phyloP scores from a whole-genome alignment of 2,329 filamentous ascomycete species.

The Colletotrichum karsti region DNA sequence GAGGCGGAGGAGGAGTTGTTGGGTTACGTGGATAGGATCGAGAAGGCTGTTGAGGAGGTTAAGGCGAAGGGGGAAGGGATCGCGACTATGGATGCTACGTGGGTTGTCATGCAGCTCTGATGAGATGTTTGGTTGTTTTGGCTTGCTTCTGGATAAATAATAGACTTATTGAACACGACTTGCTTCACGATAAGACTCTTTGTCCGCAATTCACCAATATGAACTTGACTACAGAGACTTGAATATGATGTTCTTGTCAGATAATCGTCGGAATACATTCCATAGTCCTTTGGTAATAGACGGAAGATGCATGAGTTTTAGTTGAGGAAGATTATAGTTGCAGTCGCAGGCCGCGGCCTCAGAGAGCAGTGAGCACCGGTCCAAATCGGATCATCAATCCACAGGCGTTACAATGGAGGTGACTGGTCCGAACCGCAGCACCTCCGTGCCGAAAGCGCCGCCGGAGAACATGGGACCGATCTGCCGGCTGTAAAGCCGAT shows the following conservation, averaged over 20 bases:
- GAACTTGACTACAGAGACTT: no score
- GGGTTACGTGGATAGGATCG: not conserved
- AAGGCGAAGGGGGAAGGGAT: not conserved
- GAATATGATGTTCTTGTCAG: no score
- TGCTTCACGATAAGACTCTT: no score
- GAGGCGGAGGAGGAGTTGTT: slow-evolving; percentile 19
- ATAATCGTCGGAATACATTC: no score
- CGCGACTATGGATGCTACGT: slow-evolving; percentile 17
- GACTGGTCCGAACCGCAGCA: not conserved
- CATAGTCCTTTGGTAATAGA: no score
- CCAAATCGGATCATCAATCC: no score
- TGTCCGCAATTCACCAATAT: no score
- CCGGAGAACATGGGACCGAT: not conserved
- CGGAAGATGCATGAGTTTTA: no score
- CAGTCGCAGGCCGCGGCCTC: not conserved
- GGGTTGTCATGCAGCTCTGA: slow-evolving; percentile 20
- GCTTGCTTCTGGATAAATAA: not conserved
- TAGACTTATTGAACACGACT: no score
- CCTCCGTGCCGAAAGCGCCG: not conserved
- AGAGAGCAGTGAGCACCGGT: no score
- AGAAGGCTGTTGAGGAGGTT: not conserved
- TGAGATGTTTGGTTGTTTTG: not conserved
- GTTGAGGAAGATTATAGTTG: no score
- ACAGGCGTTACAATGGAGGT: no score
- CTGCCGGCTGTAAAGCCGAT: not conserved